Percentiles rank a stretch among this genome's conserved stretches.
Evolutionary conservation across 2,329 filamentous ascomycete species (phyloP).

Genomic region (Xylaria sp.): DNA sequence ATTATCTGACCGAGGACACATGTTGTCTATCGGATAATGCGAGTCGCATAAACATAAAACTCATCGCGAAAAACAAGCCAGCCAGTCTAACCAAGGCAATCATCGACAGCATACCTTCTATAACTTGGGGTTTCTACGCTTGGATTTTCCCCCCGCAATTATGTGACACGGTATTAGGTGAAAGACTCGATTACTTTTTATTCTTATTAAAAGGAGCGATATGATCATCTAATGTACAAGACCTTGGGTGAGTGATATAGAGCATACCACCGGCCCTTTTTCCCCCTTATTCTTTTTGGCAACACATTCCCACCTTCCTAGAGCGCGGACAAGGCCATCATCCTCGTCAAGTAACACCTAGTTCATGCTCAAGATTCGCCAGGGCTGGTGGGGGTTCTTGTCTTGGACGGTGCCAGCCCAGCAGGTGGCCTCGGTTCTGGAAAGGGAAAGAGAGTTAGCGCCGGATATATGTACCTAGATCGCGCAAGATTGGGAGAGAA

Average conservation of each 20-base stretch:
- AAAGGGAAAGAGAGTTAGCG: not conserved
- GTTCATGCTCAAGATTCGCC: constrained; percentile 2
- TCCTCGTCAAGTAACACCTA: not conserved
- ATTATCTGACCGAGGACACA: no score
- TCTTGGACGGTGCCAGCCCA: not conserved
- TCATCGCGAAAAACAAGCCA: no score
- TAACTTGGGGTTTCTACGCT: no score
- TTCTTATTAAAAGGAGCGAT: not conserved
- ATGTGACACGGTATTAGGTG: no score
- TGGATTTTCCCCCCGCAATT: no score
- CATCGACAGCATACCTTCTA: no score
- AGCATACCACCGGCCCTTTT: no score
- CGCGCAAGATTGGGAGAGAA: not conserved
- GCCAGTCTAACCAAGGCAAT: no score
- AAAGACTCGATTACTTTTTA: not conserved
- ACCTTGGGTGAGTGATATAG: not conserved
- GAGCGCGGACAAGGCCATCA: no score
- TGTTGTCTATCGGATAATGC: not conserved
- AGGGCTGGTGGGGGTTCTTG: constrained; percentile 1
- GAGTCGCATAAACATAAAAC: not conserved
- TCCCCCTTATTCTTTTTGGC: no score
- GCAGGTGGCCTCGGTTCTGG: not conserved
- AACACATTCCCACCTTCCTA: not conserved
- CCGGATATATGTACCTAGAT: not conserved
- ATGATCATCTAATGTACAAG: not conserved